phyloP scores from a whole-genome alignment of 371 early-diverging fungal species.

The Mycotypha africana region DNA sequence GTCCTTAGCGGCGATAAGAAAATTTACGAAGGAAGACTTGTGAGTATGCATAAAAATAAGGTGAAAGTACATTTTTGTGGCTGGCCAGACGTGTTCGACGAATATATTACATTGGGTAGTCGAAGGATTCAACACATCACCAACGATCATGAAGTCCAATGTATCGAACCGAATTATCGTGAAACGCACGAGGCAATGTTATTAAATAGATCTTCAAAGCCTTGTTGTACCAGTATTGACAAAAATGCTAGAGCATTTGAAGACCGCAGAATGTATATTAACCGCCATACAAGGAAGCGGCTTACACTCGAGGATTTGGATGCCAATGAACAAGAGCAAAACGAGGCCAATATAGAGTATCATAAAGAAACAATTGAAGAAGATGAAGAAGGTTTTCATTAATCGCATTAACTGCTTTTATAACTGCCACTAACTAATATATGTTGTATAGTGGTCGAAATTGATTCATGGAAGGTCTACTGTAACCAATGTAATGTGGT shows the following conservation, averaged over 20 bases:
- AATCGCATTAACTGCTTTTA: too few relatives aligned
- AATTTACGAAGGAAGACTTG: constrained; percentile 49
- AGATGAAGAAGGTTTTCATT: constrained; percentile 17
- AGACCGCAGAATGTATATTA: too few relatives aligned
- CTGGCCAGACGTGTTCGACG: constrained; percentile 55
- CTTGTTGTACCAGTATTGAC: background rate
- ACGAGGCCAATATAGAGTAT: constrained; percentile 14
- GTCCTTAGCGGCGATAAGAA: constrained; percentile 43
- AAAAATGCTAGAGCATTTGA: background rate
- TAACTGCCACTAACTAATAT: too few relatives aligned
- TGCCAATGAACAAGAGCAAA: background rate
- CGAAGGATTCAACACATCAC: constrained; percentile 39
- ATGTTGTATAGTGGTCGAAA: constrained; percentile 10
- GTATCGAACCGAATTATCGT: constrained; percentile 38
- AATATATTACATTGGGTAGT: constrained; percentile 54
- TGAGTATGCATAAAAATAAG: constrained; percentile 40
- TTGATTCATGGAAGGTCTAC: constrained; percentile 48
- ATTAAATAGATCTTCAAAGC: background rate
- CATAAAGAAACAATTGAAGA: constrained; percentile 23
- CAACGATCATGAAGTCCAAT: constrained; percentile 31
- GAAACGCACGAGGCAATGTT: constrained; percentile 27
- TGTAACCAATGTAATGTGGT: constrained; percentile 59
- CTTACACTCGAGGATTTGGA: constrained; percentile 9
- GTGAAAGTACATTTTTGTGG: constrained; percentile 57
- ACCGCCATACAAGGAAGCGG: constrained; percentile 7